phyloP scores from a whole-genome alignment of 352 stramenopile genomes.

The Globisporangium cystogenes region DNA sequence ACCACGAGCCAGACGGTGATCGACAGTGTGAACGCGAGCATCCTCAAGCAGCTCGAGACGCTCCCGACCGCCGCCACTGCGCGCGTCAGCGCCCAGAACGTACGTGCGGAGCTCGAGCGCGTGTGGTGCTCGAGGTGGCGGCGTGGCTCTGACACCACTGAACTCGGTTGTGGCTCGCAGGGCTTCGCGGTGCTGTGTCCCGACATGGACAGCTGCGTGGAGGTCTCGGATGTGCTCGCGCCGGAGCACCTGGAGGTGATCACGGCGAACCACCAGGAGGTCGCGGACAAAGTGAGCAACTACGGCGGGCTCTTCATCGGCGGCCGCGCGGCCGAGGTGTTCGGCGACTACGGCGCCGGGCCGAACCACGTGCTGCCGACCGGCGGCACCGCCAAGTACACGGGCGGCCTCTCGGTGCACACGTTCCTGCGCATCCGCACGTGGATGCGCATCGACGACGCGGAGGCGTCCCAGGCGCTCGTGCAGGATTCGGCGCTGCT shows the following conservation, averaged over 20 bases:
- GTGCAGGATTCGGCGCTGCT: slow-evolving; percentile 94
- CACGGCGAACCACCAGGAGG: slow-evolving; percentile 84
- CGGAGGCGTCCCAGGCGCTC: slow-evolving; percentile 69
- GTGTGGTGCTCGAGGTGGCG: neutral
- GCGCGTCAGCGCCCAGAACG: slow-evolving; percentile 57
- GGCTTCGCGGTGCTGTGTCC: slow-evolving; percentile 77
- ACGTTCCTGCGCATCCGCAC: slow-evolving; percentile 98
- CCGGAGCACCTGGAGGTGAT: slow-evolving; percentile 89
- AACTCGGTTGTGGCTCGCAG: slow-evolving; percentile 13
- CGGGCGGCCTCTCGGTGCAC: slow-evolving; percentile 96
- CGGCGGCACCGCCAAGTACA: slow-evolving; percentile 96
- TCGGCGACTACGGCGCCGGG: slow-evolving; percentile 98
- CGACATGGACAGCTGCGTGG: slow-evolving; percentile 65
- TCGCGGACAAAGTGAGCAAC: slow-evolving; percentile 76
- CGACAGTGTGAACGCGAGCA: slow-evolving; percentile 85
- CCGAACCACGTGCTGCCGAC: slow-evolving; percentile 99
- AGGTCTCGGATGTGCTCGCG: slow-evolving; percentile 83
- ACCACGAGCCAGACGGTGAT: slow-evolving; percentile 86
- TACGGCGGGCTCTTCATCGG: slow-evolving; percentile 95
- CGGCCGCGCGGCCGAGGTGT: slow-evolving; percentile 89
- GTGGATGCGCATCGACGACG: slow-evolving; percentile 97
- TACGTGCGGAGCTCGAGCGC: no score
- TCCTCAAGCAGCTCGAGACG: slow-evolving; percentile 69
- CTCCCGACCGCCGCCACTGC: slow-evolving; percentile 63
- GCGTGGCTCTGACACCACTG: neutral